A percentile compares a stretch with the other conserved stretches of the same genome.
phyloP scores from a whole-genome alignment of 768 basidiomycete genomes.

The Boletus eberwhitei region DNA sequence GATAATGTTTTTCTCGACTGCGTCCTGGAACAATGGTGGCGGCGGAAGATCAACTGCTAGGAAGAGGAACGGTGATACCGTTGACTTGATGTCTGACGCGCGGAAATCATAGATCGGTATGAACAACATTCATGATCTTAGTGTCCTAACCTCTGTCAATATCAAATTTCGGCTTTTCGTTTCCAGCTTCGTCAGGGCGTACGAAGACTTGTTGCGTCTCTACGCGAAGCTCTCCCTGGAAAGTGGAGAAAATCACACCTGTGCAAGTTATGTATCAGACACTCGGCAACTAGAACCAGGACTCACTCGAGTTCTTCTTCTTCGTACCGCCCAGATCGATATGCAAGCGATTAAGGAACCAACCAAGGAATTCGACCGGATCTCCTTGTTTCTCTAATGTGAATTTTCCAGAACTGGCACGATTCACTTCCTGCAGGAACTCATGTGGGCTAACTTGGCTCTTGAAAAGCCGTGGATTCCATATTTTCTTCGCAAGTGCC shows the following conservation, averaged over 20 bases:
- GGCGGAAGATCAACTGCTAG: slow-evolving; percentile 95
- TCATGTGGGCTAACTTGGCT: slow-evolving; percentile 99
- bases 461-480: slow-evolving; percentile 97
- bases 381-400: slow-evolving; percentile 93
- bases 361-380: slow-evolving; percentile 92
- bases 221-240: slow-evolving; percentile 90
- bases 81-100: slow-evolving; percentile 74
- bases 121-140: slow-evolving; percentile 1
- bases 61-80: slow-evolving; percentile 89
- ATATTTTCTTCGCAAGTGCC: slow-evolving; percentile 84
- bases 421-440: slow-evolving; percentile 93
- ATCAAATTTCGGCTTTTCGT: slow-evolving; percentile 87
- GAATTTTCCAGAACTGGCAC: slow-evolving; percentile 87
- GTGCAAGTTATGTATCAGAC: slow-evolving; percentile 16
- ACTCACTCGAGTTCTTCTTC: slow-evolving; percentile 84
- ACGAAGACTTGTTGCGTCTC: slow-evolving; percentile 93
- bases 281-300: slow-evolving; percentile 8
- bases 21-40: slow-evolving; percentile 95
- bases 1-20: slow-evolving; percentile 97
- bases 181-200: slow-evolving; percentile 69
- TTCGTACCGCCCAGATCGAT: slow-evolving; percentile 93
- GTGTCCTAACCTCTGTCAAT: slow-evolving; percentile 77
- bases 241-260: slow-evolving; percentile 91
- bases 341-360: slow-evolving; percentile 92
- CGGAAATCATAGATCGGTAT: slow-evolving; percentile 22